phyloP scores from a whole-genome alignment of 1,139 yeast genomes.

The Magnusiomyces tetraspermus region DNA sequence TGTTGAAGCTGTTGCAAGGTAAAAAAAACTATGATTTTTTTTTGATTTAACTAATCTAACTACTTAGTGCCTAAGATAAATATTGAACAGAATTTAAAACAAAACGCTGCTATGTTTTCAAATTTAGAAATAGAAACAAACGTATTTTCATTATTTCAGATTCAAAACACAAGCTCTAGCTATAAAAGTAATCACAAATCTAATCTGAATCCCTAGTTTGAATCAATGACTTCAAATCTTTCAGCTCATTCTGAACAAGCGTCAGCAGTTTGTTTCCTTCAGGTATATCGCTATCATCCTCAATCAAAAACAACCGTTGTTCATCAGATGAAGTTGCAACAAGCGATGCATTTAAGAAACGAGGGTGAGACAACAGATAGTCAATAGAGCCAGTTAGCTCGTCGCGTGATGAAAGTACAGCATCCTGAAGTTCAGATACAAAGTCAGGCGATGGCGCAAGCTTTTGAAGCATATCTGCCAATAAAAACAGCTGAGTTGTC shows the following conservation, averaged over 20 bases:
- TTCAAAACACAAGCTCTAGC: too few species aligned
- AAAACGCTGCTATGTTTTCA: too few species aligned
- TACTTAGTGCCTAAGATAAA: too few species aligned
- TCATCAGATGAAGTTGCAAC: conserved; percentile 58
- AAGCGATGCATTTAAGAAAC: conserved; percentile 63
- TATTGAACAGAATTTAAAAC: too few species aligned
- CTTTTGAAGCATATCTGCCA: conserved; percentile 46
- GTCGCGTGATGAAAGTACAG: conserved; percentile 6
- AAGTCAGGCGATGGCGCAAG: conserved; percentile 34
- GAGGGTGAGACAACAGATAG: conserved; percentile 76
- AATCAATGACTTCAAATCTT: conserved; percentile 21
- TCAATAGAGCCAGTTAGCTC: conserved; percentile 51
- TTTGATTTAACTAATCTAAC: too few species aligned
- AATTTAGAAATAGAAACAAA: too few species aligned
- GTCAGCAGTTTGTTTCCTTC: conserved; percentile 18
- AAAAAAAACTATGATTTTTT: too few species aligned
- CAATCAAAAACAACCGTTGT: conserved; percentile 38
- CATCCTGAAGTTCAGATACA: conserved; percentile 8
- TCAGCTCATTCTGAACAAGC: conserved; percentile 21
- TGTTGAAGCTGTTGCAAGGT: too few species aligned
- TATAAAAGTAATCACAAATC: too few species aligned
- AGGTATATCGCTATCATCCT: conserved; percentile 15
- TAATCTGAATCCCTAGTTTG: neutral
- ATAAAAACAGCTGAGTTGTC: conserved; percentile 63
- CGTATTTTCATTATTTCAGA: too few species aligned